These are phyloP conservation scores for Tolypocladium guangdongense DNA, from an alignment of 2,329 filamentous ascomycete genomes.

Conservation along the genomic window DNA sequence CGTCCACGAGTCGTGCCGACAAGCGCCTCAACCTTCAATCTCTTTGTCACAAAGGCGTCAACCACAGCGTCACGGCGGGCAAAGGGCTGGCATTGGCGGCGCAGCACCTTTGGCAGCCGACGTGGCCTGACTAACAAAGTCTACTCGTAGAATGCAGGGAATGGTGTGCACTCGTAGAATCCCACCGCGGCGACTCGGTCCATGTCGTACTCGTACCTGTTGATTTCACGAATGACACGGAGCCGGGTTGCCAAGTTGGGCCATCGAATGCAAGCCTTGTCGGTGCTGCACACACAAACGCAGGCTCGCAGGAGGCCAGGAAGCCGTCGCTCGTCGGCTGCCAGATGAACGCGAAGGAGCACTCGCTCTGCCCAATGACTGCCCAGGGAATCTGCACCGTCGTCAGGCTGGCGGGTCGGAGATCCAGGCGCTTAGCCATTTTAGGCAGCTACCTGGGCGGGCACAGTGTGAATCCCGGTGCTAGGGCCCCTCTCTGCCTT, in stretches of 20 bases:
- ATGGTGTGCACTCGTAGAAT: background rate
- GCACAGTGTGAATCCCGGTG: constrained; percentile 2
- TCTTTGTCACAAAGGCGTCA: background rate
- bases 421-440: background rate
- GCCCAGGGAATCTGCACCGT: background rate
- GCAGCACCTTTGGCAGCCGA: background rate
- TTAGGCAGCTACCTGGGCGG: constrained; percentile 1
- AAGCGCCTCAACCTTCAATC: background rate
- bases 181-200: background rate
- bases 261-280: background rate
- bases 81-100: background rate
- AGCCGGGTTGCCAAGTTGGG: background rate
- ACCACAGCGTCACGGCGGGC: background rate
- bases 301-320: background rate
- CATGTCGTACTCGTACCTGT: background rate
- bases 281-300: background rate
- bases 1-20: background rate
- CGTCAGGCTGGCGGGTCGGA: constrained; percentile 1
- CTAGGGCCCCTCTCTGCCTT: background rate
- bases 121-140: background rate
- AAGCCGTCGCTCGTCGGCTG: background rate
- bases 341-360: background rate
- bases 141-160: background rate
- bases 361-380: background rate
- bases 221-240: background rate